These are phyloP conservation scores for Nicotiana benthamiana DNA, from an alignment of 257 asterid genomes.

Conservation along the genomic window DNA sequence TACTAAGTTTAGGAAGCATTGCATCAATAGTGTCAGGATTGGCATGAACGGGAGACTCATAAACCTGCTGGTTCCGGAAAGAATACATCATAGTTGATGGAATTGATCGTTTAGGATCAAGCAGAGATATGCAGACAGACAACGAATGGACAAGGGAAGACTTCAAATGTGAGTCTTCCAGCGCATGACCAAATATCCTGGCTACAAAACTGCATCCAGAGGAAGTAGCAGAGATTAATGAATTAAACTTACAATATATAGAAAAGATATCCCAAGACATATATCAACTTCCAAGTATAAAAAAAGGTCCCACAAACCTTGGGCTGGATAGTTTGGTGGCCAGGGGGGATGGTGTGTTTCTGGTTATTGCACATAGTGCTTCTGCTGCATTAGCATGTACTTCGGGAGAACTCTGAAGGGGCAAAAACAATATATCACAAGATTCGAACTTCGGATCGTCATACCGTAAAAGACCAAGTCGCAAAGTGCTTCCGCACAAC, in stretches of 20 bases:
- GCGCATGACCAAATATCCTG: slow-evolving; percentile 85
- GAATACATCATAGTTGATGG: slow-evolving; percentile 68
- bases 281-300: slow-evolving; percentile 2
- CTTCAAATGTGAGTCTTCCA: slow-evolving; percentile 69
- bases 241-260: not conserved
- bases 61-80: slow-evolving; percentile 67
- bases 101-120: slow-evolving; percentile 88
- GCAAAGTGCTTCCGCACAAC: not conserved
- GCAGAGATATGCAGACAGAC: slow-evolving; percentile 77
- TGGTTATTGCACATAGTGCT: slow-evolving; percentile 81
- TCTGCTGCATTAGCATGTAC: slow-evolving; percentile 98
- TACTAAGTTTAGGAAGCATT: slow-evolving; percentile 95
- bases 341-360: slow-evolving; percentile 79
- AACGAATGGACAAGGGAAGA: slow-evolving; percentile 83
- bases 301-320: slow-evolving; percentile 42
- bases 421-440: slow-evolving; percentile 4
- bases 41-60: slow-evolving; percentile 64
- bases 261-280: not conserved
- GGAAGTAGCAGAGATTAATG: slow-evolving; percentile 13
- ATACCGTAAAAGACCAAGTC: not conserved
- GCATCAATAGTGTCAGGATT: slow-evolving; percentile 86
- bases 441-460: slow-evolving; percentile 8
- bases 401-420: slow-evolving; percentile 84
- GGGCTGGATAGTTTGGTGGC: slow-evolving; percentile 87
- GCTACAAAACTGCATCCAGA: slow-evolving; percentile 63